Base-by-base conservation (phyloP, 1,139 yeast species). In the Blastobotrys raffinosifermentans region DNA sequence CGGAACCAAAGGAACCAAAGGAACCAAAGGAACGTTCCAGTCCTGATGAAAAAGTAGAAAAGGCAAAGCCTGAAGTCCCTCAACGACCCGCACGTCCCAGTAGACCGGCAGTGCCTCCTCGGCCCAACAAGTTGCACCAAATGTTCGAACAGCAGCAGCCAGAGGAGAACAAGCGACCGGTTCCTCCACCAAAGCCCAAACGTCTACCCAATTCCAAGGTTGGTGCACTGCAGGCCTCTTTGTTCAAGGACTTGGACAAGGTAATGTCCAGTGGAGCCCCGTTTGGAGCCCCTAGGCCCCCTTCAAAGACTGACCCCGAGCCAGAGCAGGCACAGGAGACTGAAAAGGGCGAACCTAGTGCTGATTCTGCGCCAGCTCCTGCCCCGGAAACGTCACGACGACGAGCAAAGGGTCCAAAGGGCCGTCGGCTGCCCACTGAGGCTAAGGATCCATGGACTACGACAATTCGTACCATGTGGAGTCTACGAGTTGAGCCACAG, bases 361-460 rank as follows among this genome's bases (percentile, higher is more conserved):
- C 21, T 19, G 21, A 6, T 6, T 9, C 21, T 19, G 15, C 13
- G 11, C 27, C 27, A 6, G 27, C 11, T 10, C 15, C 27, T 25
- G 13, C 27, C 7, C 13, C 11, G 7, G 72, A 69, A 45, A 55
- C 60, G 1, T 65, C 75, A 48, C 64, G 66, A 42, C 61, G 70
- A 19, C 71, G 94, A 48, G 79, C 80, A 0, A 76, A 66, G 48
- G 95, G 94, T 0, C 95, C 95, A 18, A 70, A 73, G 45, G 89
- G 91, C 0, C 75, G 93, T 43, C 75, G 80, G 48, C 65, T 85
- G 35, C 96, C 96, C 1, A 72, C 72, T 65, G 50, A 49, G 25
- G 63, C 61, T 17, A 56, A 59, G 45, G 47, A 51, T 14, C 44
- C 45, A 16, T 50, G 47, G 44, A 32, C 46, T 2, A 47, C 53